Evolutionary conservation across 2,329 filamentous ascomycete genomes (phyloP).

Genomic region (Westerdykella sp.): DNA sequence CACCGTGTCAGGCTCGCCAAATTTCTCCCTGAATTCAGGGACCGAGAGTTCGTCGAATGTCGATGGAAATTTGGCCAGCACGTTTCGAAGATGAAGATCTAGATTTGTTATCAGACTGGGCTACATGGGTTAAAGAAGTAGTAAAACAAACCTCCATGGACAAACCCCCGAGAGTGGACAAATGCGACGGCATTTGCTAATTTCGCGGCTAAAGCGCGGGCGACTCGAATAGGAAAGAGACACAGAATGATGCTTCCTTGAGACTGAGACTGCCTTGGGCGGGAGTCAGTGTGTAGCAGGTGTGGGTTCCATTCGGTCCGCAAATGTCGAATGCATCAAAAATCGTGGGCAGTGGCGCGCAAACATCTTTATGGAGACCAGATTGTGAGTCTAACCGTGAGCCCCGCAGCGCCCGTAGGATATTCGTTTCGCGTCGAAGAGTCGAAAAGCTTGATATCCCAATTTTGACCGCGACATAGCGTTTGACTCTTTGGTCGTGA

Average conservation of each 20-base stretch:
- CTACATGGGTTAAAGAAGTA: not conserved
- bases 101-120: constrained; percentile 1
- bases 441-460: constrained; percentile 5
- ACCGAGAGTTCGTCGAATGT: constrained; percentile 8
- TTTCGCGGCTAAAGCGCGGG: constrained; percentile 7
- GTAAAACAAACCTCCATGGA: constrained; percentile 6
- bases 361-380: not conserved
- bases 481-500: constrained; percentile 7
- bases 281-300: constrained; percentile 7
- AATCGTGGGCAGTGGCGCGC: constrained; percentile 1
- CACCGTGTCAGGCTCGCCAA: constrained; percentile 7
- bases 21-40: constrained; percentile 6
- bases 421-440: constrained; percentile 7
- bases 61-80: constrained; percentile 6
- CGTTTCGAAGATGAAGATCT: constrained; percentile 7
- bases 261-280: constrained; percentile 9
- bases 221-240: constrained; percentile 8
- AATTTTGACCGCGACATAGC: constrained; percentile 10
- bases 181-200: constrained; percentile 5
- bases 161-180: constrained; percentile 7
- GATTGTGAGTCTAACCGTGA: not conserved
- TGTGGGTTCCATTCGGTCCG: constrained; percentile 8
- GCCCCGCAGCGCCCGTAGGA: constrained; percentile 4
- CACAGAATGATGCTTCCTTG: constrained; percentile 8
- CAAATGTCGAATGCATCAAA: constrained; percentile 5